Evolutionary conservation across 2,329 filamentous ascomycete genomes (phyloP), one percentile per base, ranked within the genome.

Genomic region (Ophiostoma tasmaniense): DNA sequence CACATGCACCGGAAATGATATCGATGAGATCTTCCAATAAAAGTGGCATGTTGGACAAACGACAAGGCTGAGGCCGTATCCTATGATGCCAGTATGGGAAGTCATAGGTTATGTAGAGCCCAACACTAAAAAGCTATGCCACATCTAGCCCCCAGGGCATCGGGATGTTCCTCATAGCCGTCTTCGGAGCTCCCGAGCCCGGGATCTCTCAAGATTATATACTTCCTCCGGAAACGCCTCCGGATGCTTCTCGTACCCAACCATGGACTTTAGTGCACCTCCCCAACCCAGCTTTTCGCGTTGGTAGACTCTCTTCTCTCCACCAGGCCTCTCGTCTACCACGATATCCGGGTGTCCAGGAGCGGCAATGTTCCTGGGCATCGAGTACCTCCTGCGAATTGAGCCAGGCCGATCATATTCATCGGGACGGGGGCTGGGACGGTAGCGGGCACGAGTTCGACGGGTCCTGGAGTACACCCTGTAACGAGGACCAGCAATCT

Each of bases 281-380:
- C 71, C 66, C 82, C 82, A 84, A 0, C 82, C 82, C 10, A 84
- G 73, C 74, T 79, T 75, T 67, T 78, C 75, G 67, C 77, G 79
- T 66, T 75, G 77, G 81, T 82, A 84, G 72, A 73, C 78, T 0
- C 73, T 76, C 66, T 73, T 73, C 0, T 73, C 69, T 4, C 78
- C 76, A 65, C 76, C 75, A 0, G 69, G 69, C 0, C 73, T 70
- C 42, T 72, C 72, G 73, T 78, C 75, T 35, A 79, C 73, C 8
- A 80, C 75, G 55, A 77, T 72, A 14, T 37, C 22, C 13, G 69
- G 67, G 11, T 14, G 39, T 10, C 67, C 65, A 20, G 69, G 67
- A 1, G 64, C 25, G 5, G 52, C 69, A n/a, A 70, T 37, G 7
- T 65, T 68, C 66, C 67, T 4, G 55, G 22, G 20, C 22, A 22